Percentiles rank a stretch among this genome's conserved stretches.
Evolutionary conservation across 2,329 filamentous ascomycete species (phyloP).

Genomic region (Pezicula carpinea): DNA sequence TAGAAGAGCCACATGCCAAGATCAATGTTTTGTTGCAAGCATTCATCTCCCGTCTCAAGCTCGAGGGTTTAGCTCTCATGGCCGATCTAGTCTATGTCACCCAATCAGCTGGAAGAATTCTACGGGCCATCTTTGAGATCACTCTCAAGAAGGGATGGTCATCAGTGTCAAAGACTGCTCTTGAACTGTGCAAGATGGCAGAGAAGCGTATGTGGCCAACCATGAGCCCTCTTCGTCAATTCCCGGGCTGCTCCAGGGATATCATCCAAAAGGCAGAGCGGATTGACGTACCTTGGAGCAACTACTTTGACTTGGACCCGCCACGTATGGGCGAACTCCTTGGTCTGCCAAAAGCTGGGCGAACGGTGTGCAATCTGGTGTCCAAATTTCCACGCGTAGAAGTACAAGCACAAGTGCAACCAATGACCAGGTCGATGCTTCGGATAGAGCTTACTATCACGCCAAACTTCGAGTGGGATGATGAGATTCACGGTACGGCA

Average conservation of each 20-base stretch:
- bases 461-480: conserved; percentile 95
- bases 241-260: conserved; percentile 74
- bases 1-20: conserved; percentile 95
- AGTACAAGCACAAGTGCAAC: conserved; percentile 88
- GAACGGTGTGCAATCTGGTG: conserved; percentile 78
- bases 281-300: conserved; percentile 89
- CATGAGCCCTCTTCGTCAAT: conserved; percentile 93
- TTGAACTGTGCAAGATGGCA: conserved; percentile 97
- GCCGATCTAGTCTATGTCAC: conserved; percentile 98
- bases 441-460: conserved; percentile 86
- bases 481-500: conserved; percentile 76
- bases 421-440: conserved; percentile 90
- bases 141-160: conserved; percentile 97
- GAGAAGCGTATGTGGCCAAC: conserved; percentile 99
- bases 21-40: conserved; percentile 97
- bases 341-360: conserved; percentile 83
- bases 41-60: conserved; percentile 89
- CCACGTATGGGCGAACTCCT: conserved; percentile 94
- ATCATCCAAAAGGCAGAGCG: conserved; percentile 89
- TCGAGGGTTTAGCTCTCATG: conserved; percentile 94
- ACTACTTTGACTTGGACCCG: conserved; percentile 93
- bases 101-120: conserved; percentile 92
- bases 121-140: conserved; percentile 95
- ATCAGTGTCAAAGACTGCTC: conserved; percentile 82
- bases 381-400: conserved; percentile 91